Base-by-base conservation (phyloP, 495 filamentous ascomycete genomes). In the Barbatosphaeria neglecta region DNA sequence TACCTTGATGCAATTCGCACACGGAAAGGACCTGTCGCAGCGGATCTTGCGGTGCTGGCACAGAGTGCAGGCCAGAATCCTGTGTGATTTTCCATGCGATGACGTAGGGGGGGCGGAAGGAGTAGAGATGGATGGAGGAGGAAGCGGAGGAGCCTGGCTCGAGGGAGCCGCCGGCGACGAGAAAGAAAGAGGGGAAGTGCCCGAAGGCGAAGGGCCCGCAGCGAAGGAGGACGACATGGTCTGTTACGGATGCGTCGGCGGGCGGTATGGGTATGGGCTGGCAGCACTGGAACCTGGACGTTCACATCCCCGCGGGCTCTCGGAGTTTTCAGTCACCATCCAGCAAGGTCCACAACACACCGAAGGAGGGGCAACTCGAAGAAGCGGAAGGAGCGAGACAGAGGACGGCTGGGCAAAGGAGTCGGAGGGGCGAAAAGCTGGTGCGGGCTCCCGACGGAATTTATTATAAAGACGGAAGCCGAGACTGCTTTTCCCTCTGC, bases 1-100 rank as follows among this genome's bases (percentile, higher is more conserved):
- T 45, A 68, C 64, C 58, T 81, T 81, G 41, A 60, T 56, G 55
- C 82, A 86, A 38, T 83, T 81, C 39, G 74, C 69, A 52, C 82
- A 86, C 17, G 82, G 81, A 58, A 78, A 81, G 35, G 73, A 69
- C 37, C 80, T 76, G 55, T 84, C 79, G 59, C 82, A 86, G 54
- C 77, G 80, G 54, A 84, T 75, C 62, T 86, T 86, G 45, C 81
- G 67, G 47, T 73, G 73, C 50, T 82, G 80, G 48, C 82, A 86
- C 5, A 68, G 59, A 6, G 62, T 57, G 46, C 66, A 69, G 11
- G 66, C 66, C 13, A 69, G 58, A 22, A 63, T 54, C 41, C 63
- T 59, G 37, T 52, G 54, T 6, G 60, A 50, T 47, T 64, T 65
- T 45, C 6, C 4, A 2, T 11, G 2, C 20, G 39, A 41, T 16